Percentiles rank a stretch among this genome's conserved stretches.
These are phyloP conservation scores for Pelagomonas calceolata DNA, from an alignment of 108 stramenopile genomes.

Conservation along the genomic window DNA sequence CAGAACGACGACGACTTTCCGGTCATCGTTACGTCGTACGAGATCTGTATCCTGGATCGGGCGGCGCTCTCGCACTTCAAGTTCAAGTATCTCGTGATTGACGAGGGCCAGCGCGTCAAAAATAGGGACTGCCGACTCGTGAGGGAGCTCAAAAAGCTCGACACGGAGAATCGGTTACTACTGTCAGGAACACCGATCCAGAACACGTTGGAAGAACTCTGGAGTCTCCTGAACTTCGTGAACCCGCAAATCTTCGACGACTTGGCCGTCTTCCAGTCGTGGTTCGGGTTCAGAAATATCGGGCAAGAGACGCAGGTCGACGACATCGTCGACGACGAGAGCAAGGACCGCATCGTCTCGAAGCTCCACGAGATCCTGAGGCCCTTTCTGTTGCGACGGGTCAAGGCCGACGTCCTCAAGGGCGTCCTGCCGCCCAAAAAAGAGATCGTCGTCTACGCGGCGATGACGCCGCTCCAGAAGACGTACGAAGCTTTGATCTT, in stretches of 20 bases:
- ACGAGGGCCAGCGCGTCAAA: slow-evolving; percentile 97
- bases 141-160: slow-evolving; percentile 71
- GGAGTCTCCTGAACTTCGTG: slow-evolving; percentile 96
- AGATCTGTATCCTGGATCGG: slow-evolving; percentile 77
- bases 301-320: slow-evolving; percentile 84
- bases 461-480: slow-evolving; percentile 75
- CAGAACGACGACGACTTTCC: slow-evolving; percentile 61
- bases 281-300: slow-evolving; percentile 95
- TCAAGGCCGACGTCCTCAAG: slow-evolving; percentile 77
- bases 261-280: slow-evolving; percentile 83
- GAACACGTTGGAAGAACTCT: slow-evolving; percentile 80
- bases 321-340: slow-evolving; percentile 69
- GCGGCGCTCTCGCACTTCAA: slow-evolving; percentile 55
- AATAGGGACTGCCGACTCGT: slow-evolving; percentile 85
- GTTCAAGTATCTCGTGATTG: slow-evolving; percentile 84
- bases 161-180: slow-evolving; percentile 69
- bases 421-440: slow-evolving; percentile 83
- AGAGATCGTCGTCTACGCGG: slow-evolving; percentile 87
- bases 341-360: slow-evolving; percentile 73
- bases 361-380: slow-evolving; percentile 94
- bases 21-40: slow-evolving; percentile 85
- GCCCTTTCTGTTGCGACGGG: slow-evolving; percentile 83
- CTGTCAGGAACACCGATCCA: slow-evolving; percentile 98
- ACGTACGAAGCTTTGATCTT: slow-evolving; percentile 68
- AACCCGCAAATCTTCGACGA: slow-evolving; percentile 97